Evolutionary conservation across 345 rosid genomes (phyloP).

Genomic region (Stellera chamaejasme): DNA sequence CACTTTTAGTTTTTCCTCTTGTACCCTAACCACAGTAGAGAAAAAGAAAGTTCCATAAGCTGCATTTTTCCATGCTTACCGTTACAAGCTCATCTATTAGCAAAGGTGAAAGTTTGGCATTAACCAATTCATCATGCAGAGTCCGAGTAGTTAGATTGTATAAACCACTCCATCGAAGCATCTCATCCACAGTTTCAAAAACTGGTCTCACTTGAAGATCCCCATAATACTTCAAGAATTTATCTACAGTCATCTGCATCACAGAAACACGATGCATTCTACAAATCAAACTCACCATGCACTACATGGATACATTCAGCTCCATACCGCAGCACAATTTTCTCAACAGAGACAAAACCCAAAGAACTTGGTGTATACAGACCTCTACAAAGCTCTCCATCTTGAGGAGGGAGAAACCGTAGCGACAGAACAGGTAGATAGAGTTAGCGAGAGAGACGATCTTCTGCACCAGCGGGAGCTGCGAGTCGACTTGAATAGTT

Average conservation of each 20-base stretch:
- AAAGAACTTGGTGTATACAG: neutral
- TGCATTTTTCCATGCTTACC: slow-evolving; percentile 28
- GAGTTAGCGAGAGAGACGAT: slow-evolving; percentile 53
- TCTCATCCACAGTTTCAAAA: slow-evolving; percentile 72
- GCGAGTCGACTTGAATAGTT: slow-evolving; percentile 31
- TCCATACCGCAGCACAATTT: too few species aligned
- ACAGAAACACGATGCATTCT: neutral
- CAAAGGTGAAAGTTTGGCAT: slow-evolving; percentile 39
- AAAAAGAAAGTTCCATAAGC: too few species aligned
- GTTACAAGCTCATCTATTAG: slow-evolving; percentile 65
- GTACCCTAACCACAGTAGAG: too few species aligned
- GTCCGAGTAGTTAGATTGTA: slow-evolving; percentile 56
- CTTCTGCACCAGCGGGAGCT: slow-evolving; percentile 39
- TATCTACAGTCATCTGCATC: slow-evolving; percentile 47
- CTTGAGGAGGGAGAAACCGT: slow-evolving; percentile 69
- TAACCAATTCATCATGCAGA: slow-evolving; percentile 48
- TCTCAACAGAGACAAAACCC: neutral
- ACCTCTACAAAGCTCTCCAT: slow-evolving; percentile 74
- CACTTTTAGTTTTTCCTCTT: too few species aligned
- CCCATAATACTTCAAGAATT: slow-evolving; percentile 73
- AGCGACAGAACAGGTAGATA: slow-evolving; percentile 44
- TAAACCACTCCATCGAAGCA: slow-evolving; percentile 89
- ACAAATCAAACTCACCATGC: neutral
- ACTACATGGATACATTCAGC: neutral
- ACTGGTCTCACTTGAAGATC: slow-evolving; percentile 53